phyloP scores from a whole-genome alignment of 2,329 filamentous ascomycete genomes.

The Aspergillus quadrilineatus region DNA sequence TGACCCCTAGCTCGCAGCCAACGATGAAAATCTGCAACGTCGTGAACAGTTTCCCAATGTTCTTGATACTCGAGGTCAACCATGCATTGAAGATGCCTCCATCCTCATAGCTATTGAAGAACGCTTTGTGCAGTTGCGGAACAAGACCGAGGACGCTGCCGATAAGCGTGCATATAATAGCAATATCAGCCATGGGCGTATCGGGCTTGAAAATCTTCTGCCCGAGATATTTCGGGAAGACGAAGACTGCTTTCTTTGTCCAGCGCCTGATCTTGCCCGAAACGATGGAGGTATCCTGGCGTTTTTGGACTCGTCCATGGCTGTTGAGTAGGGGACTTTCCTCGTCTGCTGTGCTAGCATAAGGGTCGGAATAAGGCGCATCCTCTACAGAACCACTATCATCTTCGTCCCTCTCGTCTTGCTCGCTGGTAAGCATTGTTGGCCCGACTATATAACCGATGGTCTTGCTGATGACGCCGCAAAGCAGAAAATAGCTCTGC shows the following conservation, averaged over 20 bases:
- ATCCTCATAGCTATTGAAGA: conserved; percentile 58
- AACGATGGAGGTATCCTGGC: neutral
- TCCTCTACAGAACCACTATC: conserved; percentile 4
- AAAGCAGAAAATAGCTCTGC: conserved; percentile 66
- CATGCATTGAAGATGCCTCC: conserved; percentile 67
- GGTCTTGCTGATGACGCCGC: conserved; percentile 62
- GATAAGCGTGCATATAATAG: conserved; percentile 59
- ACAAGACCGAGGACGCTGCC: conserved; percentile 61
- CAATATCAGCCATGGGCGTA: conserved; percentile 60
- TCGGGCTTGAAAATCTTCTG: conserved; percentile 40
- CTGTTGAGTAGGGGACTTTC: conserved; percentile 54
- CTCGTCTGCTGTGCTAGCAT: conserved; percentile 39
- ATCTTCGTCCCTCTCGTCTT: conserved; percentile 21
- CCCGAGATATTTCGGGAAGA: conserved; percentile 34
- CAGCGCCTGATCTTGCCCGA: neutral
- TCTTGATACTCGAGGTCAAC: conserved; percentile 62
- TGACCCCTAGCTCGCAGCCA: conserved; percentile 62
- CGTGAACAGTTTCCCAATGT: conserved; percentile 64
- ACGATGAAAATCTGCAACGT: conserved; percentile 65
- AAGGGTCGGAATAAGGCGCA: conserved; percentile 11
- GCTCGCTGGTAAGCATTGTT: conserved; percentile 52
- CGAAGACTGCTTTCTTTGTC: conserved; percentile 22
- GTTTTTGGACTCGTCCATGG: neutral
- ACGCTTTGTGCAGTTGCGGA: conserved; percentile 59
- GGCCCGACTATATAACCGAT: conserved; percentile 66